Evolutionary conservation across 2,329 filamentous ascomycete species (phyloP), one percentile per base, ranked within the genome.

Genomic region (Helicocarpus griseus): DNA sequence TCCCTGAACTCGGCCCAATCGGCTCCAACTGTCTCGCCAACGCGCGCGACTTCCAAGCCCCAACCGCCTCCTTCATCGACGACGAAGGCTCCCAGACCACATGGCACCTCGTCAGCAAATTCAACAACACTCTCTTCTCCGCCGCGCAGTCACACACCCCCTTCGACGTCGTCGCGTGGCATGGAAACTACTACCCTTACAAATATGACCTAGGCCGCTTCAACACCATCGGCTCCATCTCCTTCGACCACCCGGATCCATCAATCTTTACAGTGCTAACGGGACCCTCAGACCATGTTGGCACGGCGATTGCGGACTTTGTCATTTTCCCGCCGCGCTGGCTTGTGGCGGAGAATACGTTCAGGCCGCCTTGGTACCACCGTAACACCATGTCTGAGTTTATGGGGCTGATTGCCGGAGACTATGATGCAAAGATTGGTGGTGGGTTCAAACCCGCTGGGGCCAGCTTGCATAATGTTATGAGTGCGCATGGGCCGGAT

Each of bases 151-250:
- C 74, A 9, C 86, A 89, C 64, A 84, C 82, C 0, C 86, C 86
- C 0, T 90, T 89, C 60, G 86, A 90, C 59, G 80, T 90, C 0
- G 86, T 89, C 2, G 85, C 82, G 2, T 90, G 86, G 86, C 86
- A 90, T 63, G 86, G 86, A 41, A 86, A 81, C 56, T 89, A 89
- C 69, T 85, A 85, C 54, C 86, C 86, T 0, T 88, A 82, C 77
- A 90, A 90, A 69, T 90, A 90, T 70, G 86, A 89, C 60, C 76
- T 90, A 1, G 84, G 83, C 24, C 80, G 85, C 29, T 90, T 89
- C 75, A 86, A 84, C 69, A 81, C 80, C 40, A 82, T 90, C 41
- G 86, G 86, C 19, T 81, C 77, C 50, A 81, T 87, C 57, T 85
- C 81, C 6, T 87, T 80, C 62, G 86, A 90, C 65, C 86, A 90